Percentiles rank a stretch among this genome's conserved stretches.
Conservation (phyloP, 2,329 filamentous ascomycete species). For the Colletotrichum eremochloae region DNA sequence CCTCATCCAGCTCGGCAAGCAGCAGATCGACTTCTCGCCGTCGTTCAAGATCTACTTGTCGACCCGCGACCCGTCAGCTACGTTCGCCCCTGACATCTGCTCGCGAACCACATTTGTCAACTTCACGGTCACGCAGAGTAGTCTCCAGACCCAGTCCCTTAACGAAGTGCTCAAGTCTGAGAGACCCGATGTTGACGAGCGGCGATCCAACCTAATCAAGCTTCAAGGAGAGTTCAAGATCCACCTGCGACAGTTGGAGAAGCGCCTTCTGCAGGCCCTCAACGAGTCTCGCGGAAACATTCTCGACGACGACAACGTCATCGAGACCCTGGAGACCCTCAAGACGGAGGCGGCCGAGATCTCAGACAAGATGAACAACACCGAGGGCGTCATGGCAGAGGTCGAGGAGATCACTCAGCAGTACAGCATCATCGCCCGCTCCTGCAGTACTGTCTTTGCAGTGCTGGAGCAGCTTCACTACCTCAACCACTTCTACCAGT, state of each 20-base stretch:
- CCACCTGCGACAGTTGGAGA: slow-evolving; percentile 95
- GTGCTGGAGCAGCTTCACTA: slow-evolving; percentile 97
- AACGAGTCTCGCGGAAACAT: slow-evolving; percentile 99
- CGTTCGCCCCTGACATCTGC: slow-evolving; percentile 96
- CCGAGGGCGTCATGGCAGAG: slow-evolving; percentile 97
- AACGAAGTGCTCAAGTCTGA: slow-evolving; percentile 98
- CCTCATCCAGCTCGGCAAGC: slow-evolving; percentile 96
- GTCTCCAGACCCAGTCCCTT: slow-evolving; percentile 95
- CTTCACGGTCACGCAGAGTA: slow-evolving; percentile 99
- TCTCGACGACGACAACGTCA: slow-evolving; percentile 97
- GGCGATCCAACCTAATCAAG: slow-evolving; percentile 97
- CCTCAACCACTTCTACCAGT: slow-evolving; percentile 99
- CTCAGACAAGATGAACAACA: slow-evolving; percentile 94
- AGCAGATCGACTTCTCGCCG: slow-evolving; percentile 99
- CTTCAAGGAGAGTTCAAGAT: slow-evolving; percentile 99
- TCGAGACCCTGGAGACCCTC: slow-evolving; percentile 95
- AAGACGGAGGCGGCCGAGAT: slow-evolving; percentile 99
- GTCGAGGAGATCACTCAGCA: slow-evolving; percentile 96
- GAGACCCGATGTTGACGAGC: slow-evolving; percentile 95
- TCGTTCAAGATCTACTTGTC: slow-evolving; percentile 96
- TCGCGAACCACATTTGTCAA: slow-evolving; percentile 99
- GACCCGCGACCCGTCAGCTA: slow-evolving; percentile 94
- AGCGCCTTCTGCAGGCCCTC: slow-evolving; percentile 90
- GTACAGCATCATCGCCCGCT: slow-evolving; percentile 92
- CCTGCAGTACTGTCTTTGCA: slow-evolving; percentile 97